A percentile compares a stretch with the other conserved stretches of the same genome.
phyloP scores from a whole-genome alignment of 2,329 filamentous ascomycete species.

The Hymenoscyphus infarciens region DNA sequence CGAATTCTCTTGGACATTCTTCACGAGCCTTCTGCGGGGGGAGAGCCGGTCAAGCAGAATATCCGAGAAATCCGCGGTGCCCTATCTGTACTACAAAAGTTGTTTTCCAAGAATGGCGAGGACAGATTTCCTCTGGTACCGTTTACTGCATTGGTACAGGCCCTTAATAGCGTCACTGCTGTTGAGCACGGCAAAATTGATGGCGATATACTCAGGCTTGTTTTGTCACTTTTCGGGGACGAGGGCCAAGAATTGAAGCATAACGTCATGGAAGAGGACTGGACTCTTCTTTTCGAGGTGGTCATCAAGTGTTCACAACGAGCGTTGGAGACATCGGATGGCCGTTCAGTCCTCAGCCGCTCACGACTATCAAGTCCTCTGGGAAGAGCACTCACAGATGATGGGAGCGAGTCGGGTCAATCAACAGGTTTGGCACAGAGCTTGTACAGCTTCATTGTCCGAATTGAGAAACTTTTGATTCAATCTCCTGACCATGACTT shows the following conservation, averaged over 20 bases:
- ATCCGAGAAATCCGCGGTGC: slow-evolving; percentile 59
- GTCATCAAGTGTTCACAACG: slow-evolving; percentile 49
- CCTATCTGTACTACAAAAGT: slow-evolving; percentile 58
- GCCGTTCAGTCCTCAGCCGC: slow-evolving; percentile 23
- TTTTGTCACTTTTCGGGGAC: slow-evolving; percentile 54
- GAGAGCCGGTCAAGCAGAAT: slow-evolving; percentile 48
- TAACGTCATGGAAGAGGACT: slow-evolving; percentile 62
- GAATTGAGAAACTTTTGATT: slow-evolving; percentile 36
- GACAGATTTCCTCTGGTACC: slow-evolving; percentile 59
- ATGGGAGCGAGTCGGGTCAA: slow-evolving; percentile 23
- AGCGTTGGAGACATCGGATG: slow-evolving; percentile 31
- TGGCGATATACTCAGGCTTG: slow-evolving; percentile 34
- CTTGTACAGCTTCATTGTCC: slow-evolving; percentile 31
- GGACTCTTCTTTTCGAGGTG: slow-evolving; percentile 58
- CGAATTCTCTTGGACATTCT: slow-evolving; percentile 62
- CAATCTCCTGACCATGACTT: slow-evolving; percentile 47
- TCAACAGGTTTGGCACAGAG: slow-evolving; percentile 29
- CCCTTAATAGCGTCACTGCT: slow-evolving; percentile 48
- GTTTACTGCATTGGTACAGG: slow-evolving; percentile 55
- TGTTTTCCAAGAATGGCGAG: slow-evolving; percentile 56
- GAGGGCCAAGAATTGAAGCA: slow-evolving; percentile 50
- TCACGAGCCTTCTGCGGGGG: slow-evolving; percentile 45
- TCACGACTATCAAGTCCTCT: slow-evolving; percentile 19
- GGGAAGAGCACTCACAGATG: slow-evolving; percentile 24
- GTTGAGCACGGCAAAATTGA: slow-evolving; percentile 34